These are phyloP conservation scores for Dissophora globulifera DNA, from an alignment of 192 early-diverging fungal species.

Conservation along the genomic window DNA sequence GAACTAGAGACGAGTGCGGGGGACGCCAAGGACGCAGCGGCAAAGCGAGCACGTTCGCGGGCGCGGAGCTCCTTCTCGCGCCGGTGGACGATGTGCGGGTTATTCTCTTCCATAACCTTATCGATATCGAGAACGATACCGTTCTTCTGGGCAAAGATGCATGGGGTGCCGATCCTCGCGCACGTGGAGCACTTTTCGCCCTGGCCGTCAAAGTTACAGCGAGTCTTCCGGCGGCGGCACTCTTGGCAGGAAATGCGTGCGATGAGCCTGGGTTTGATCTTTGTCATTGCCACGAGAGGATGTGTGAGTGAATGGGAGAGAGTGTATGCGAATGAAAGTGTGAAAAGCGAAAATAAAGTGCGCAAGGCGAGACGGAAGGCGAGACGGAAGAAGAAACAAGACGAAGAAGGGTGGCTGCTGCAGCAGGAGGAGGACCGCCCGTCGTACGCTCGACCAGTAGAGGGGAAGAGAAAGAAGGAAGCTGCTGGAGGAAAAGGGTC, in stretches of 20 bases:
- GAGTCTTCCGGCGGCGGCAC: conserved; percentile 40
- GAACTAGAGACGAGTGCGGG: no score
- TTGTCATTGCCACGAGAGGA: no score
- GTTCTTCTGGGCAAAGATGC: conserved; percentile 47
- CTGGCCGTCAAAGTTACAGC: conserved; percentile 47
- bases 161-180: conserved; percentile 34
- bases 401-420: no score
- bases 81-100: conserved; percentile 34
- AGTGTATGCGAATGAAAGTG: no score
- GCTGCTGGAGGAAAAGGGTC: no score
- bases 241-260: conserved; percentile 51
- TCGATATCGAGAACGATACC: conserved; percentile 39
- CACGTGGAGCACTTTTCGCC: conserved; percentile 45
- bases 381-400: no score
- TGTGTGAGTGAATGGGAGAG: no score
- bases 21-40: no score
- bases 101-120: conserved; percentile 48
- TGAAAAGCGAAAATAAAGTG: neutral
- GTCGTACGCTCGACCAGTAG: no score
- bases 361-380: no score
- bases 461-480: no score
- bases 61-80: conserved; percentile 36
- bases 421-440: no score
- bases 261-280: conserved; percentile 49
- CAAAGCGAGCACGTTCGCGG: conserved; percentile 15